Evolutionary conservation across 345 rosid species (phyloP), one percentile per base, ranked within the genome.

Genomic region (Erodium maritimum): DNA sequence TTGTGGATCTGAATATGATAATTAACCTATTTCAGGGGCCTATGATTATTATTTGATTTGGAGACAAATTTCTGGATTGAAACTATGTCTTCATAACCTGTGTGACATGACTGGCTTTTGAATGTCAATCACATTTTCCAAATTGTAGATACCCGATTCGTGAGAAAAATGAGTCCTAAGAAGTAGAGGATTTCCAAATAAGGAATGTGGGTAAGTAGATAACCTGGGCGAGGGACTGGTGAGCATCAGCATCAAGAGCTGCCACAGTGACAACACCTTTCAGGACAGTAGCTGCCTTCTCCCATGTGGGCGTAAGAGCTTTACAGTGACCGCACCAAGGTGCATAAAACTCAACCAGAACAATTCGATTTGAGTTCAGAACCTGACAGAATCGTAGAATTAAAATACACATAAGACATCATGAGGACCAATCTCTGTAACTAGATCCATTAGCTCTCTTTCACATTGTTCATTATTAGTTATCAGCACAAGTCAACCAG

Each of bases 261-360:
- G 99, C 97, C 59, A 91, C 97, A 50, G 87, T 85, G 52, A 85
- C 95, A 37, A 91, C 78, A 54, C 96, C 97, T 76, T 90, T 87
- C 80, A 93, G 75, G 53, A 81, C 73, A 67, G 57, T 50, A 62
- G 97, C 95, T 0, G 88, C 91, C 71, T 87, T 93, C 85, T 93
- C 99, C 99, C 99, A 90, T 21, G 72, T 82, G 18, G 97, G 99
- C 48, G 96, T 82, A 19, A 93, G 76, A 69, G 91, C 87, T 78
- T 93, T 54, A 61, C 97, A 93, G 63, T 93, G 99, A 50, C 99
- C 99, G 64, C 99, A 90, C 99, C 99, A 93, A 42, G 99, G 99
- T 0, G 99, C 99, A 71, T 83, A 90, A 78, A 93, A 93, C 80
- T 93, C 99, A 34, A 93, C 97, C 69, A 93, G 72, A 58, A 90